A percentile compares a stretch with the other conserved stretches of the same genome.
Evolutionary conservation across 2,329 filamentous ascomycete genomes (phyloP).

Genomic region (Cordyceps militaris): DNA sequence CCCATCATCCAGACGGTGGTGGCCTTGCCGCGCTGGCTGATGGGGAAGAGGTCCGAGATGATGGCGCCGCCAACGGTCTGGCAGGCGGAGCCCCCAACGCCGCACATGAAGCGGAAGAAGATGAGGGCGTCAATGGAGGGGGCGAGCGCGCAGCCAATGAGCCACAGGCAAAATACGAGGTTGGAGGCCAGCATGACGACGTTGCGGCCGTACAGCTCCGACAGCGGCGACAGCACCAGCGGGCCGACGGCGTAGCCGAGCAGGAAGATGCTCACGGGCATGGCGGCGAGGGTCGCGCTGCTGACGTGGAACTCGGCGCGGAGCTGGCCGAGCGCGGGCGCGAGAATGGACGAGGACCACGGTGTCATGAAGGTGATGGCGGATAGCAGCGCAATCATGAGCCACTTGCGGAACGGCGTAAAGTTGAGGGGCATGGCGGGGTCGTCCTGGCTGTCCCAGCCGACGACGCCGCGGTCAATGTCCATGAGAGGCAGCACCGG

Average conservation of each 20-base stretch:
- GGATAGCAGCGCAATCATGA: conserved; percentile 47
- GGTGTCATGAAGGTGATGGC: conserved; percentile 59
- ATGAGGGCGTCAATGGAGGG: conserved; percentile 47
- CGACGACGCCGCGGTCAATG: conserved; percentile 47
- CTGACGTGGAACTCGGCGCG: conserved; percentile 34
- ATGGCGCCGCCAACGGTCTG: conserved; percentile 49
- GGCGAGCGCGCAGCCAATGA: conserved; percentile 57
- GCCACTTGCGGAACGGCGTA: conserved; percentile 48
- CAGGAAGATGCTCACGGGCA: conserved; percentile 56
- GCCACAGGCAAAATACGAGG: conserved; percentile 53
- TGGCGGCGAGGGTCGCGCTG: conserved; percentile 35
- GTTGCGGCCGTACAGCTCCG: conserved; percentile 58
- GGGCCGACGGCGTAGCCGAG: conserved; percentile 53
- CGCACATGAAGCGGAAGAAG: conserved; percentile 52
- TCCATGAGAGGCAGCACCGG: conserved; percentile 40
- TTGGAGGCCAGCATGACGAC: conserved; percentile 51
- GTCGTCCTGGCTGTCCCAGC: conserved; percentile 54
- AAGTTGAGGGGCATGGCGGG: conserved; percentile 55
- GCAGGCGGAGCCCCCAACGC: conserved; percentile 49
- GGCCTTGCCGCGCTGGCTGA: conserved; percentile 39
- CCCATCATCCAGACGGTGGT: conserved; percentile 48
- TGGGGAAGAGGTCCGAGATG: conserved; percentile 47
- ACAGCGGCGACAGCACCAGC: conserved; percentile 49
- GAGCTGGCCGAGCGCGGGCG: conserved; percentile 41
- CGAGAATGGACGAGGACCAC: conserved; percentile 55